These are phyloP conservation scores for Boeremia exigua DNA, from an alignment of 2,329 filamentous ascomycete genomes.

Conservation along the genomic window DNA sequence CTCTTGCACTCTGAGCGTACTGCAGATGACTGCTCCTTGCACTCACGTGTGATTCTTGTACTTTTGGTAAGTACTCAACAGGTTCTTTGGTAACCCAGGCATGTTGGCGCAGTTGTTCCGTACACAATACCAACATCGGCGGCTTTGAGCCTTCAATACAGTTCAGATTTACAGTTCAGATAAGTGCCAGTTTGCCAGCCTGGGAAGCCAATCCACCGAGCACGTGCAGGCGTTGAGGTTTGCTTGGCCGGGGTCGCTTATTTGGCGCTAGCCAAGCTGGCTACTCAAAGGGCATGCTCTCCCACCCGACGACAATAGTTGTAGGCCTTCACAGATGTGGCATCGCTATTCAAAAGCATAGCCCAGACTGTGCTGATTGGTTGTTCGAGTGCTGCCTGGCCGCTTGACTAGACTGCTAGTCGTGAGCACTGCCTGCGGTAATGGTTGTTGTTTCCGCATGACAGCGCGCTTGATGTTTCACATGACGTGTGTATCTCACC, in stretches of 20 bases:
- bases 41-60: constrained; percentile 18
- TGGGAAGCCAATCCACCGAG: no score
- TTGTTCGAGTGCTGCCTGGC: background rate
- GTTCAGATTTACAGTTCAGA: no score
- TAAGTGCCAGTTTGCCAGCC: no score
- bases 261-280: no score
- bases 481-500: constrained; percentile 24
- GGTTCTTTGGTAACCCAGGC: constrained; percentile 2
- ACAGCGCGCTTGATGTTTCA: constrained; percentile 28
- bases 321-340: background rate
- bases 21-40: background rate
- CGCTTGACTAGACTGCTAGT: background rate
- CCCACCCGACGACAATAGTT: background rate
- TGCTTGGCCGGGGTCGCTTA: no score
- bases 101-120: background rate
- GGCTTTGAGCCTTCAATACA: no score
- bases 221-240: no score
- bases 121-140: no score
- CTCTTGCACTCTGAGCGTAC: background rate
- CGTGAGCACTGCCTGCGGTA: background rate
- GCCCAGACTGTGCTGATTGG: background rate
- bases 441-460: constrained; percentile 17
- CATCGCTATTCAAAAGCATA: background rate
- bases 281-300: no score
- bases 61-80: constrained; percentile 11